phyloP scores from a whole-genome alignment of 2,329 filamentous ascomycete genomes.

The Coniella lustricola region DNA sequence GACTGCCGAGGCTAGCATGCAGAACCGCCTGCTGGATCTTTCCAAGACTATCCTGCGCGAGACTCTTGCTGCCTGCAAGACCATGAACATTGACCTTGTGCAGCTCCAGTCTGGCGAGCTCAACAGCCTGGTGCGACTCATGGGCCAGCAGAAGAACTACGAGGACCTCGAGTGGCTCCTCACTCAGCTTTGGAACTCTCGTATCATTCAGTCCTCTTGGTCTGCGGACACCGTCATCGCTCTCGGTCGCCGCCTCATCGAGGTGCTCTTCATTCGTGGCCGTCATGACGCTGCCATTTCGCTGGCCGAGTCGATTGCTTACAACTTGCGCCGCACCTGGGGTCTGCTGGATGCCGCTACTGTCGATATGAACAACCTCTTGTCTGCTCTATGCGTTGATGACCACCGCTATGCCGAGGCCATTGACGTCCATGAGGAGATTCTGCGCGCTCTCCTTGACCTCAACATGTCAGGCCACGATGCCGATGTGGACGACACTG shows the following conservation, averaged over 20 bases:
- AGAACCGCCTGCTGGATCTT: slow-evolving; percentile 15
- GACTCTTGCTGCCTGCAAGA: slow-evolving; percentile 15
- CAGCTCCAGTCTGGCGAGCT: slow-evolving; percentile 16
- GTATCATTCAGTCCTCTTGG: slow-evolving; percentile 16
- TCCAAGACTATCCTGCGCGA: slow-evolving; percentile 17
- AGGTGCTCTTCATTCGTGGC: slow-evolving; percentile 16
- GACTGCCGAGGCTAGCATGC: slow-evolving; percentile 15
- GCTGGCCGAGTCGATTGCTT: slow-evolving; percentile 17
- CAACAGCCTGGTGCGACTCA: slow-evolving; percentile 16
- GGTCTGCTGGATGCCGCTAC: slow-evolving; percentile 16
- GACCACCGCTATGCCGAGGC: slow-evolving; percentile 15
- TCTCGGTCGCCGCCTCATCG: slow-evolving; percentile 14
- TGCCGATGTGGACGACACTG: slow-evolving; percentile 7
- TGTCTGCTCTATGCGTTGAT: slow-evolving; percentile 14
- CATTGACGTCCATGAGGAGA: slow-evolving; percentile 16
- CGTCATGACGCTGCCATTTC: slow-evolving; percentile 14
- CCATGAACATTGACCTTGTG: slow-evolving; percentile 16
- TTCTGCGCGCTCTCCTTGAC: slow-evolving; percentile 15
- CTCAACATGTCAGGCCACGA: slow-evolving; percentile 13
- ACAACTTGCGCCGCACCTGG: slow-evolving; percentile 18
- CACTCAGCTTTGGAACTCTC: slow-evolving; percentile 17
- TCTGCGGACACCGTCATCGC: slow-evolving; percentile 15
- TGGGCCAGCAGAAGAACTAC: slow-evolving; percentile 18
- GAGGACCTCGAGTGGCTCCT: slow-evolving; percentile 17
- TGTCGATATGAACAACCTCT: slow-evolving; percentile 17